Evolutionary conservation across 2,329 filamentous ascomycete genomes (phyloP).

Genomic region (Ophiostoma novo-ulmi): DNA sequence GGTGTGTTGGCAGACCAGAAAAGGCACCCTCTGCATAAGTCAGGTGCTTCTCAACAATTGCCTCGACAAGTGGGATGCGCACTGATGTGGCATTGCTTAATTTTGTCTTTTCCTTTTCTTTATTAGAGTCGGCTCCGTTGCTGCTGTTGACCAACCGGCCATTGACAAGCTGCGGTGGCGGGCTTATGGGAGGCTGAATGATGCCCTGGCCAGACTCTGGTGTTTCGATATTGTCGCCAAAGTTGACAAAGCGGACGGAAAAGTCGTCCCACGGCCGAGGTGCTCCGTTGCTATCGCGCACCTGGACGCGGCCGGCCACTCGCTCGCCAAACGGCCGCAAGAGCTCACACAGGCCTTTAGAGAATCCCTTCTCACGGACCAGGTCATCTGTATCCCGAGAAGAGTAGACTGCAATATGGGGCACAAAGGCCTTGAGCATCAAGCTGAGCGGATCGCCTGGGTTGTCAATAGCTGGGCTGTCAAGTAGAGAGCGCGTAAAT

Average conservation of each 20-base stretch:
- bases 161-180: slow-evolving; percentile 20
- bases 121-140: neutral
- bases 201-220: slow-evolving; percentile 41
- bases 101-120: slow-evolving; percentile 24
- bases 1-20: slow-evolving; percentile 34
- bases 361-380: slow-evolving; percentile 76
- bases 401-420: slow-evolving; percentile 81
- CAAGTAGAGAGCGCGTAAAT: slow-evolving; percentile 39
- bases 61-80: slow-evolving; percentile 66
- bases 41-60: slow-evolving; percentile 73
- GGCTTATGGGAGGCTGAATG: slow-evolving; percentile 30
- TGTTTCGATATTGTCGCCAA: slow-evolving; percentile 55
- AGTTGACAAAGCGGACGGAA: slow-evolving; percentile 74
- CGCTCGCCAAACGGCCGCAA: slow-evolving; percentile 86
- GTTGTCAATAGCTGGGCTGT: slow-evolving; percentile 22
- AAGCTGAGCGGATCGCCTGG: slow-evolving; percentile 40
- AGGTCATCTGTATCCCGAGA: slow-evolving; percentile 80
- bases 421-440: slow-evolving; percentile 79
- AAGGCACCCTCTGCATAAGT: slow-evolving; percentile 64
- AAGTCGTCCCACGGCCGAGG: slow-evolving; percentile 85
- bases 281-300: slow-evolving; percentile 82
- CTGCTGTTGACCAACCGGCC: slow-evolving; percentile 1
- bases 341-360: slow-evolving; percentile 74
- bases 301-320: slow-evolving; percentile 79
- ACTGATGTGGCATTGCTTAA: slow-evolving; percentile 30